phyloP scores from a whole-genome alignment of 2,329 filamentous ascomycete genomes.

The Sporothrix protearum region DNA sequence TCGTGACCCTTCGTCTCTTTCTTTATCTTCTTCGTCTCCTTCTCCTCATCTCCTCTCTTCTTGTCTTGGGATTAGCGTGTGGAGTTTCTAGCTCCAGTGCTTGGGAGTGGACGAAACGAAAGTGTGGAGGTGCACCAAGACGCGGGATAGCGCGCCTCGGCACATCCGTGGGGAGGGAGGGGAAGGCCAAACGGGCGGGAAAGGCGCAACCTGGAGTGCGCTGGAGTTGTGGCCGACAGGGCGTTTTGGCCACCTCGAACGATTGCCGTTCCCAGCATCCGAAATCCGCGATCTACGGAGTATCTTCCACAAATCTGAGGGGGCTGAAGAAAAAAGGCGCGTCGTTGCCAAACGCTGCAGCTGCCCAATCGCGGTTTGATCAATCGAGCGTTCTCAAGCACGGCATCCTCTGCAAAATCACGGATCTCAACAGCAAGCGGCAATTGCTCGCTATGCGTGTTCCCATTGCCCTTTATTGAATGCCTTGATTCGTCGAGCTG shows the following conservation, averaged over 20 bases:
- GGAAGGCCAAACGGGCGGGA: neutral
- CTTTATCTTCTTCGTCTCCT: neutral
- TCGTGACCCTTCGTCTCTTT: neutral
- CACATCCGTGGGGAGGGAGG: neutral
- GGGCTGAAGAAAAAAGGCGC: neutral
- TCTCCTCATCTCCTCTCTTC: neutral
- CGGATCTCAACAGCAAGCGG: too few species aligned
- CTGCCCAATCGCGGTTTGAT: neutral
- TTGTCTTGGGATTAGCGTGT: neutral
- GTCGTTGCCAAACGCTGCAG: neutral
- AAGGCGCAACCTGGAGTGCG: neutral
- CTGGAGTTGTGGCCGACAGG: neutral
- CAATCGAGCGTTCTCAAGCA: too few species aligned
- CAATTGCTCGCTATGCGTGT: too few species aligned
- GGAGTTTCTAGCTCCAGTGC: neutral
- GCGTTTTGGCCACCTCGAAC: neutral
- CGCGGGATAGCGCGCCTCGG: slow-evolving; percentile 16
- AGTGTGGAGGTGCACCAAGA: slow-evolving; percentile 12
- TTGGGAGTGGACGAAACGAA: neutral
- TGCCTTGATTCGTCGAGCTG: too few species aligned
- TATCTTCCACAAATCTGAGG: too few species aligned
- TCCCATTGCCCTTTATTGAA: too few species aligned
- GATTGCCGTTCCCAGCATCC: neutral
- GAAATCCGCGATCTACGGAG: neutral
- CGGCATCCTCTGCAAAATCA: neutral